Base-by-base conservation (phyloP, 2,329 filamentous ascomycete genomes). In the Karstenula rhodostoma region DNA sequence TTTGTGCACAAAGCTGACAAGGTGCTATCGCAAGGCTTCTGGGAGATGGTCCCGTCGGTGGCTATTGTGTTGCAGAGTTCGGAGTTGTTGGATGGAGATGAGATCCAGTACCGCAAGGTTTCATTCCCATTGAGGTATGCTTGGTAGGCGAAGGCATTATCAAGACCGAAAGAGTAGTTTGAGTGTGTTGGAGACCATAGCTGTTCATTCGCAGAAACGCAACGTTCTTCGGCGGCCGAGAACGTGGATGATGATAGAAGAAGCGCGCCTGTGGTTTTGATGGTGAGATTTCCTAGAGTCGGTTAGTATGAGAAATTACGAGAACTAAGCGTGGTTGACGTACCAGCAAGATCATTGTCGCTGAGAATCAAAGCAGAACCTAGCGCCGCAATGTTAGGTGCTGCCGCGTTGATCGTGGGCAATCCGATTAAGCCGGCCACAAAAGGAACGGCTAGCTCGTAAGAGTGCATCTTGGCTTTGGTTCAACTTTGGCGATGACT, bases 1-100 rank as follows among this genome's bases (percentile, higher is more conserved):
- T 65, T 54, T 17, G 60, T 60, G 51, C 62, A 65, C 15, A 65
- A 49, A 12, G 32, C 62, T 42, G 60, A 60, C 8, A 48, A 29
- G 4, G n/a, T 10, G 3, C 10, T 37, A 1, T 44, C 8, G 27
- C 62, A 65, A 12, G 50, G 23, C 15, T n/a, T 25, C 10, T 52
- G 27, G 12, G 27, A 27, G 2, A 60, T 7, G 2, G 23, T 57
- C 2, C 62, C 62, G 8, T 65, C 57, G 23, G 42, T 55, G 3
- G 50, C 58, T 3, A 65, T 49, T 17, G 60, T 56, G 25, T 23
- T 59, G 53, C 60, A 62, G 2, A 27, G 17, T 3, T 35, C 27
- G 10, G 15, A 15, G 6, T 46, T 25, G 17, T 46, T 22, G 2
- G 47, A 37, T 43, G 27, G 19, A 48, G 47, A 37, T 8, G 27